Evolutionary conservation across 2,329 filamentous ascomycete genomes (phyloP).

Genomic region (Aspergillus latus): DNA sequence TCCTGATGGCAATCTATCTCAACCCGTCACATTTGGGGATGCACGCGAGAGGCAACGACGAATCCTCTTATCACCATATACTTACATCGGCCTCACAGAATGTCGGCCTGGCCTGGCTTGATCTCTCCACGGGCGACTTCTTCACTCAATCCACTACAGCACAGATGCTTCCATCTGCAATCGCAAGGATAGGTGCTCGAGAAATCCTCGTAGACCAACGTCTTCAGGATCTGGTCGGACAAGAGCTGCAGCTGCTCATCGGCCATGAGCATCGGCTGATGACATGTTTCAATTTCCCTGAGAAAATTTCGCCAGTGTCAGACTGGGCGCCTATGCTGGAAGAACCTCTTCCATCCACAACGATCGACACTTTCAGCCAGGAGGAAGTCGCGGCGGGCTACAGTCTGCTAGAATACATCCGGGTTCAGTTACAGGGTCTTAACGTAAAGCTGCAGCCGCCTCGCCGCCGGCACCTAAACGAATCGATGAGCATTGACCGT

Average conservation of each 20-base stretch:
- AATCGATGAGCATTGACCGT: constrained; percentile 88
- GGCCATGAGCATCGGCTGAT: constrained; percentile 74
- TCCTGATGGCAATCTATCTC: constrained; percentile 76
- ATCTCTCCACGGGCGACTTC: constrained; percentile 93
- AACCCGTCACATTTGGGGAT: constrained; percentile 29
- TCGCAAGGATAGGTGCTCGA: constrained; percentile 78
- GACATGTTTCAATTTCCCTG: constrained; percentile 62
- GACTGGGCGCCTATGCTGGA: constrained; percentile 79
- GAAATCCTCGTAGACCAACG: constrained; percentile 78
- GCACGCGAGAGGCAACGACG: constrained; percentile 23
- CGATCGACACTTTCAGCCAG: constrained; percentile 58
- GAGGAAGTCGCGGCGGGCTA: constrained; percentile 75
- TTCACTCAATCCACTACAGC: constrained; percentile 76
- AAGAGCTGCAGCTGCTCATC: constrained; percentile 66
- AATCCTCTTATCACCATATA: constrained; percentile 29
- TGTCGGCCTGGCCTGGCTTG: constrained; percentile 87
- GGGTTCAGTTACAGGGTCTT: constrained; percentile 71
- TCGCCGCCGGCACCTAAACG: constrained; percentile 67
- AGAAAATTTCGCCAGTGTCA: constrained; percentile 51
- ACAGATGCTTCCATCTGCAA: constrained; percentile 70
- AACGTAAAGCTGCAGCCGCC: constrained; percentile 83
- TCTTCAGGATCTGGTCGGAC: constrained; percentile 57
- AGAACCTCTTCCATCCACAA: constrained; percentile 60
- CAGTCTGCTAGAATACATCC: constrained; percentile 80
- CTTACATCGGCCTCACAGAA: constrained; percentile 39